Percentiles rank a stretch among this genome's conserved stretches.
These are phyloP conservation scores for Cinnamomum micranthum DNA, from an alignment of 164 flowering plant species.

Conservation along the genomic window DNA sequence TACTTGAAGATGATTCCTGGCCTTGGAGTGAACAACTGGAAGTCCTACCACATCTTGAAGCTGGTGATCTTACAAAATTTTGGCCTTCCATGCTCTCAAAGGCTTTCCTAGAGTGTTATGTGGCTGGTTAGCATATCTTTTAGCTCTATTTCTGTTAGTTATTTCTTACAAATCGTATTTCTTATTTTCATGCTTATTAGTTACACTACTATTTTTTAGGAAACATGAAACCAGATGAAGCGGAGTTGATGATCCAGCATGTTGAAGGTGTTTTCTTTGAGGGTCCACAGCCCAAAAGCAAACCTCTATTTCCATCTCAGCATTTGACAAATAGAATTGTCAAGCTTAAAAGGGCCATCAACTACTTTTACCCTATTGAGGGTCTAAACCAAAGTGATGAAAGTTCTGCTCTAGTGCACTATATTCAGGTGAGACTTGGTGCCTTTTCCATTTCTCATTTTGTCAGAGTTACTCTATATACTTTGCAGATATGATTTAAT, in stretches of 20 bases:
- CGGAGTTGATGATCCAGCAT: constrained; percentile 64
- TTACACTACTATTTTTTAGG: constrained; percentile 37
- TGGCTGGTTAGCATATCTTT: constrained; percentile 52
- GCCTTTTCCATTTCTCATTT: no score
- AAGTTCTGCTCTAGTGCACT: constrained; percentile 85
- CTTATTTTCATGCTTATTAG: not conserved
- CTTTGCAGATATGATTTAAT: no score
- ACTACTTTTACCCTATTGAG: constrained; percentile 49
- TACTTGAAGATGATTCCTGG: constrained; percentile 68
- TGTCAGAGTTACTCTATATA: no score
- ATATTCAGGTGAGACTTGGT: constrained; percentile 66
- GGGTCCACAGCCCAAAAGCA: constrained; percentile 49
- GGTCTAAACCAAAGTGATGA: constrained; percentile 80
- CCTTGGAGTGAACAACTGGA: constrained; percentile 85
- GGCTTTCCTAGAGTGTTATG: constrained; percentile 71
- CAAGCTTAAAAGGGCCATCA: constrained; percentile 61
- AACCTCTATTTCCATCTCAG: constrained; percentile 73
- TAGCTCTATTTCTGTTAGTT: not conserved
- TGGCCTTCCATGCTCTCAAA: constrained; percentile 68
- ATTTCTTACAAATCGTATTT: not conserved
- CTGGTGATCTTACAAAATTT: constrained; percentile 62
- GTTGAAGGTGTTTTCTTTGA: constrained; percentile 66
- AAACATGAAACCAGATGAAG: constrained; percentile 67
- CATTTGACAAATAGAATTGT: constrained; percentile 73
- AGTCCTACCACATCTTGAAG: constrained; percentile 64